Evolutionary conservation across 208 protist species (phyloP), one percentile per base, ranked within the genome.

Genomic region (Trypanosoma platydactyli): DNA sequence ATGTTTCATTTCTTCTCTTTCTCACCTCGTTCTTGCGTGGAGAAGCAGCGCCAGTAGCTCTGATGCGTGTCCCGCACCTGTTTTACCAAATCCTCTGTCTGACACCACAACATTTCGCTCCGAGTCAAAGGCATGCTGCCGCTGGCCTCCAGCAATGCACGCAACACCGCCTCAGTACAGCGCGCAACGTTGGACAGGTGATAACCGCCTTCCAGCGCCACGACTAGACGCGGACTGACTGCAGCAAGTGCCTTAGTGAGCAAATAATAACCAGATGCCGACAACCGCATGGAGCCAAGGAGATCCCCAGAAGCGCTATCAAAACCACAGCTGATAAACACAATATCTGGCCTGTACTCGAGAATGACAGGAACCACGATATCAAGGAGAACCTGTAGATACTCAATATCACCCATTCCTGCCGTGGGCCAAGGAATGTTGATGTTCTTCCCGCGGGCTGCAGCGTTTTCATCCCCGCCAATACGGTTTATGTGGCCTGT

Each of bases 281-380:
- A 81, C 15, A 97, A 25, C 6, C 66, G 54, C 91, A 96, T 96
- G 22, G 78, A 84, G 12, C 97, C 97, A 1, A 98, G 78, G n/a
- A 95, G 71, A 73, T 99, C 97, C 1, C 94, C 96, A n/a, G 75
- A 61, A 9, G 89, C 94, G 25, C 92, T 93, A 76, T 99, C 97
- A 64, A 98, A 98, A n/a, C 97, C 97, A 30, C 84, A 93, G 65
- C 91, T 95, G 33, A 99, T 71, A 58, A 99, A 71, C 16, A 99
- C 84, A 35, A 98, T 27, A 49, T 98, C 86, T 0, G 97, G 97
- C 4, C 48, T n/a, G 67, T 96, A 98, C 71, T 98, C 93, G 13
- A 60, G 27, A 18, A 78, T 78, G 1, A 94, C 86, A 1, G 97
- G 97, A 3, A 98, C 52, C 1, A 99, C 81, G n/a, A 99, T n/a